Evolutionary conservation across 306 rosid genomes (phyloP).

Genomic region (Adenanthera pavonina): DNA sequence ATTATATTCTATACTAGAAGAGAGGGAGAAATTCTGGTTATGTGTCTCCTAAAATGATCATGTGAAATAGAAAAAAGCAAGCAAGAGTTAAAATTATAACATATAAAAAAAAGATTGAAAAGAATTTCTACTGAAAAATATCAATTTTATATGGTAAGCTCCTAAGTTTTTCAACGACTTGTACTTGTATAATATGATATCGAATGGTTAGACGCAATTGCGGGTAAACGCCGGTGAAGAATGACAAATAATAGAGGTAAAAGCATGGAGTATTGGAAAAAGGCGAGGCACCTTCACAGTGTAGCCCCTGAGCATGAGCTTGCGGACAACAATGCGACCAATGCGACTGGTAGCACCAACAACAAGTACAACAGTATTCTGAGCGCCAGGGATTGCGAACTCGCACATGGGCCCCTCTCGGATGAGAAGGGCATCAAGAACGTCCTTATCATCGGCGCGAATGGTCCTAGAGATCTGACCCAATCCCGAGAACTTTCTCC

Average conservation of each 20-base stretch:
- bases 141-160: neutral
- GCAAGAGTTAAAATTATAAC: neutral
- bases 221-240: neutral
- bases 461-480: slow-evolving; percentile 93
- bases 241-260: neutral
- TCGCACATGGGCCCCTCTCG: slow-evolving; percentile 95
- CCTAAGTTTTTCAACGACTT: neutral
- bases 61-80: neutral
- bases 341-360: slow-evolving; percentile 93
- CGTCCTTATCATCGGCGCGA: slow-evolving; percentile 67
- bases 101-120: neutral
- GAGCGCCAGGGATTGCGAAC: slow-evolving; percentile 92
- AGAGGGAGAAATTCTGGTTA: neutral
- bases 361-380: slow-evolving; percentile 84
- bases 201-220: neutral
- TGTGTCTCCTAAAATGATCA: neutral
- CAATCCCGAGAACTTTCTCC: slow-evolving; percentile 93
- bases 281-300: slow-evolving; percentile 63
- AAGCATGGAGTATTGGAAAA: neutral
- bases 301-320: slow-evolving; percentile 96
- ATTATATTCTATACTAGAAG: neutral
- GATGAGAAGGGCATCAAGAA: slow-evolving; percentile 77
- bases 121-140: neutral
- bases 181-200: neutral
- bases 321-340: slow-evolving; percentile 87